Conservation (phyloP, 148 eudicot genomes). For the Drosera capensis region DNA sequence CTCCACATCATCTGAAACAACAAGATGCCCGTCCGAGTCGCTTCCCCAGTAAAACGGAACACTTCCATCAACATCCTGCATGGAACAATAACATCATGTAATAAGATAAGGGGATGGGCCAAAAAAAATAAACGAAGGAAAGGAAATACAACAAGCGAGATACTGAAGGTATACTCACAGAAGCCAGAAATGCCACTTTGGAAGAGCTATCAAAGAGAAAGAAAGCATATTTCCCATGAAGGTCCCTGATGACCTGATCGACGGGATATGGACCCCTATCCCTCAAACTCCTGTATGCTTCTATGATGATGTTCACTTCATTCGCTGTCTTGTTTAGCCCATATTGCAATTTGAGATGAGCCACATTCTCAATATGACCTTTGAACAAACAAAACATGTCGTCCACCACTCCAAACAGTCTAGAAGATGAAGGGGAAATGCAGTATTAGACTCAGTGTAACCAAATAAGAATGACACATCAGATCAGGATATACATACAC, state of each 20-base stretch:
- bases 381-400: constrained; percentile 80
- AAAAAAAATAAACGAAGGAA: not conserved
- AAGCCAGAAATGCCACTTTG: constrained; percentile 48
- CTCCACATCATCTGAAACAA: constrained; percentile 52
- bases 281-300: constrained; percentile 76
- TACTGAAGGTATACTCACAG: constrained; percentile 27
- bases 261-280: constrained; percentile 91
- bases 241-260: constrained; percentile 59
- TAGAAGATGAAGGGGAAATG: constrained; percentile 1
- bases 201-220: constrained; percentile 26
- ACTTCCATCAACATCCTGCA: constrained; percentile 83
- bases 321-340: constrained; percentile 62
- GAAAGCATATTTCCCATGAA: constrained; percentile 69
- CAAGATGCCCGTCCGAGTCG: constrained; percentile 74
- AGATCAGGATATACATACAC: too few relatives aligned
- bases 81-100: not conserved
- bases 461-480: not conserved
- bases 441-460: not conserved
- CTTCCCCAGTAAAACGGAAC: constrained; percentile 95
- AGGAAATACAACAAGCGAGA: not conserved
- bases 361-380: constrained; percentile 76
- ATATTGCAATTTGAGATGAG: constrained; percentile 79
- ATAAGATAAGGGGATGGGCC: not conserved
- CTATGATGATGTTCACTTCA: constrained; percentile 72
- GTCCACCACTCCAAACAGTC: constrained; percentile 73